phyloP scores from a whole-genome alignment of 306 rosid genomes.

The Coriaria nepalensis region DNA sequence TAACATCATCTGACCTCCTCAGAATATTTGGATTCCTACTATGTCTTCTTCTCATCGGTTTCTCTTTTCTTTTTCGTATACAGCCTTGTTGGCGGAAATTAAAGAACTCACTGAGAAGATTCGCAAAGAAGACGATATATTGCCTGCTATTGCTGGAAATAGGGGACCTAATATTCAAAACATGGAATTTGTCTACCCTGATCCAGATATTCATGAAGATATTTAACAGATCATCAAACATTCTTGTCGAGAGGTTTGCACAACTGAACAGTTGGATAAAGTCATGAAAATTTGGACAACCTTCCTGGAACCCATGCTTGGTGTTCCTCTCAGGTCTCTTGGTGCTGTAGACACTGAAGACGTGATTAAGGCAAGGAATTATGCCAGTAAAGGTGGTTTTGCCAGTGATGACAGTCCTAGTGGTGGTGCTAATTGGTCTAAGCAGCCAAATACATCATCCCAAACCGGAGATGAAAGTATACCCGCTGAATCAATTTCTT shows the following conservation, averaged over 20 bases:
- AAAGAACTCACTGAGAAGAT: slow-evolving; percentile 76
- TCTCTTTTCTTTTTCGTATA: slow-evolving; percentile 8
- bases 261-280: slow-evolving; percentile 64
- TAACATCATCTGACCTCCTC: too few relatives aligned
- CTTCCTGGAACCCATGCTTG: slow-evolving; percentile 84
- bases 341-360: slow-evolving; percentile 46
- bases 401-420: slow-evolving; percentile 42
- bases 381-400: slow-evolving; percentile 24
- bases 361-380: slow-evolving; percentile 25
- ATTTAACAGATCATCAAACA: slow-evolving; percentile 68
- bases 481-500: slow-evolving; percentile 35
- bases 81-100: slow-evolving; percentile 87
- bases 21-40: neutral
- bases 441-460: slow-evolving; percentile 38
- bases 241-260: slow-evolving; percentile 78
- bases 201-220: slow-evolving; percentile 66
- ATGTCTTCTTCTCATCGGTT: slow-evolving; percentile 13
- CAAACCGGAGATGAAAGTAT: slow-evolving; percentile 37
- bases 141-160: slow-evolving; percentile 66
- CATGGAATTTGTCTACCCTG: slow-evolving; percentile 64
- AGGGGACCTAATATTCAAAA: slow-evolving; percentile 64
- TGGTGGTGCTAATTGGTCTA: slow-evolving; percentile 32
- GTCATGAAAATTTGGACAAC: slow-evolving; percentile 73
- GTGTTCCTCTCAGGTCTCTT: slow-evolving; percentile 51
- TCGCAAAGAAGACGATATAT: slow-evolving; percentile 70